A percentile compares a stretch with the other conserved stretches of the same genome.
These are phyloP conservation scores for Aegilops umbellulata DNA, from an alignment of 176 grass and related monocot species.

Conservation along the genomic window DNA sequence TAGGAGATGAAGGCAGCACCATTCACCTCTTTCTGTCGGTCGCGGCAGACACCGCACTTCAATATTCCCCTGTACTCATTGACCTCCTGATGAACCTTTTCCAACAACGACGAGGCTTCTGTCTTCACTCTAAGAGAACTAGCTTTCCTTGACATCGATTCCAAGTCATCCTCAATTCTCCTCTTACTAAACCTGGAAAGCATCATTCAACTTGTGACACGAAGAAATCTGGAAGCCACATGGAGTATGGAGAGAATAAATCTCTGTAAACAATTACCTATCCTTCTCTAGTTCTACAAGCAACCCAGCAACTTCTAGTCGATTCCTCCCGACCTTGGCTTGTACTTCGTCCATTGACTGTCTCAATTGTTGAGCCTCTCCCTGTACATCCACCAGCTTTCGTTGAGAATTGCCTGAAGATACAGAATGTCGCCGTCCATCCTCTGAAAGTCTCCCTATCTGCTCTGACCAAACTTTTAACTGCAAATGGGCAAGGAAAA, in stretches of 20 bases:
- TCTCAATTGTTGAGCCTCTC: constrained; percentile 50
- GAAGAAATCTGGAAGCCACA: constrained; percentile 1
- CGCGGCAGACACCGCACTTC: constrained; percentile 71
- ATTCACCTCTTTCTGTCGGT: constrained; percentile 78
- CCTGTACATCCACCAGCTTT: constrained; percentile 55
- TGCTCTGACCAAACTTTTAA: constrained; percentile 72
- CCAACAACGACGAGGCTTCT: constrained; percentile 51
- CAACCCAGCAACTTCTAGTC: constrained; percentile 51
- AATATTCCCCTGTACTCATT: constrained; percentile 79
- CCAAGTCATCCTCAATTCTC: constrained; percentile 73
- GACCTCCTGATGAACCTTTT: constrained; percentile 72
- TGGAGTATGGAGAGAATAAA: background rate
- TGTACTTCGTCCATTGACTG: constrained; percentile 48
- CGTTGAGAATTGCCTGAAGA: constrained; percentile 48
- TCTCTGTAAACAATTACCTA: constrained; percentile 38
- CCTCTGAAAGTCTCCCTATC: constrained; percentile 56
- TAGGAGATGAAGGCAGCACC: background rate
- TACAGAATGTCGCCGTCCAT: constrained; percentile 48
- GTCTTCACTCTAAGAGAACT: constrained; percentile 53
- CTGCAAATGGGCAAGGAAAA: constrained; percentile 39
- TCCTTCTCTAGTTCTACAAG: constrained; percentile 82
- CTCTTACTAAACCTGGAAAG: constrained; percentile 77
- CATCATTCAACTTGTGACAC: background rate
- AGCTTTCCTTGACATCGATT: constrained; percentile 72
- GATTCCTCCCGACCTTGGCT: constrained; percentile 50